A percentile compares a stretch with the other conserved stretches of the same genome.
Evolutionary conservation across 2,329 filamentous ascomycete species (phyloP).

Genomic region (Trichothecium sympodiale): DNA sequence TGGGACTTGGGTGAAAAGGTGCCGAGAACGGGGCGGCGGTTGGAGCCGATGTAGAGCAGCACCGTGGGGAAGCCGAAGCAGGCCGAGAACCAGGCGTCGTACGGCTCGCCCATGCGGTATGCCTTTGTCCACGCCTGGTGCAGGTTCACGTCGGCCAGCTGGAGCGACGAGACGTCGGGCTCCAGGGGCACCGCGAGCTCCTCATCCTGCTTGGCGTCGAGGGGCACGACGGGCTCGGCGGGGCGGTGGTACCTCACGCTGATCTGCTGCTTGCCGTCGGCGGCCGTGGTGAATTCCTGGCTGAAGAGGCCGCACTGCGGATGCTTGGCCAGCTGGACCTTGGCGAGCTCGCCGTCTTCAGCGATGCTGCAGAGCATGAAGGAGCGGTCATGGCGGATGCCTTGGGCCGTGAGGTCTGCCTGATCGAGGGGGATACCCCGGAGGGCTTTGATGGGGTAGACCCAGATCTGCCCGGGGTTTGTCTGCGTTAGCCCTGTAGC

Average conservation of each 20-base stretch:
- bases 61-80: conserved; percentile 52
- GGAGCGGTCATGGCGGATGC: conserved; percentile 53
- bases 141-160: conserved; percentile 42
- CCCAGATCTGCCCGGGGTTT: conserved; percentile 39
- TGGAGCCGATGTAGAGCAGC: conserved; percentile 54
- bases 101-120: conserved; percentile 50
- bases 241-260: conserved; percentile 32
- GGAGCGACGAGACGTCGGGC: conserved; percentile 35
- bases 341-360: conserved; percentile 29
- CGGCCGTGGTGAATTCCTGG: conserved; percentile 38
- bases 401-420: conserved; percentile 47
- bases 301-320: conserved; percentile 54
- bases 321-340: conserved; percentile 48
- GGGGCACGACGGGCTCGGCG: conserved; percentile 25
- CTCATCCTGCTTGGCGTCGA: conserved; percentile 21
- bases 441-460: conserved; percentile 68
- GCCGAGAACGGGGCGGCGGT: conserved; percentile 50
- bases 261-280: conserved; percentile 14
- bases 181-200: conserved; percentile 44
- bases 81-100: conserved; percentile 56
- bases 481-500: not conserved
- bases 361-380: conserved; percentile 57
- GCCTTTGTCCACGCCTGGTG: conserved; percentile 46
- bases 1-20: conserved; percentile 30
- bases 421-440: conserved; percentile 44